Conservation (phyloP, 2,329 filamentous ascomycete genomes). For the Ascochyta fabae region DNA sequence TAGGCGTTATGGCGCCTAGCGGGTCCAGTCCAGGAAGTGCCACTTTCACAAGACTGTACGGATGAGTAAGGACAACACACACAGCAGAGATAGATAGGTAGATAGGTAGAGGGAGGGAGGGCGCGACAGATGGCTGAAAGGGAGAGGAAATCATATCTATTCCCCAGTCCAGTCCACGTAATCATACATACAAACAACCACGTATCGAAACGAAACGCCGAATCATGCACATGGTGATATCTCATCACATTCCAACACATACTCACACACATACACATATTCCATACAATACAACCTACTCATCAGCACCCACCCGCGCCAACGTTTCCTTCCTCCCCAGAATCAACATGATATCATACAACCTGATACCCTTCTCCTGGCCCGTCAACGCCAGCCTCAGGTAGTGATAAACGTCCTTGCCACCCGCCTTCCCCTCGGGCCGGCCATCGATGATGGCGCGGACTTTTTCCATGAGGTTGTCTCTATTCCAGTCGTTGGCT, state of each 20-base stretch:
- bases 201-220: too few species aligned
- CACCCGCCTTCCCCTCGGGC: conserved; percentile 29
- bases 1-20: not conserved
- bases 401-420: conserved; percentile 45
- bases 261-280: not conserved
- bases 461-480: conserved; percentile 34
- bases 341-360: conserved; percentile 47
- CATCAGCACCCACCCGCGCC: conserved; percentile 33
- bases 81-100: not conserved
- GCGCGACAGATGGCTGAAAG: not conserved
- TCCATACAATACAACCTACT: not conserved
- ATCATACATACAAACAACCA: too few species aligned
- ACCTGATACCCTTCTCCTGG: conserved; percentile 39
- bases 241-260: too few species aligned
- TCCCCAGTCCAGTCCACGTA: too few species aligned
- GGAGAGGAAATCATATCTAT: not conserved
- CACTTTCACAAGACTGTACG: not conserved
- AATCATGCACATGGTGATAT: too few species aligned
- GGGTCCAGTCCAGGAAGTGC: not conserved
- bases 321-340: conserved; percentile 42
- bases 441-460: conserved; percentile 37
- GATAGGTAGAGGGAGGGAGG: too few species aligned
- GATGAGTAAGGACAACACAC: not conserved
- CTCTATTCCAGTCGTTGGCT: conserved; percentile 33
- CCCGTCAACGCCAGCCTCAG: conserved; percentile 40